Conservation (phyloP, 139 green algal genomes). For the Micromonas commoda region DNA sequence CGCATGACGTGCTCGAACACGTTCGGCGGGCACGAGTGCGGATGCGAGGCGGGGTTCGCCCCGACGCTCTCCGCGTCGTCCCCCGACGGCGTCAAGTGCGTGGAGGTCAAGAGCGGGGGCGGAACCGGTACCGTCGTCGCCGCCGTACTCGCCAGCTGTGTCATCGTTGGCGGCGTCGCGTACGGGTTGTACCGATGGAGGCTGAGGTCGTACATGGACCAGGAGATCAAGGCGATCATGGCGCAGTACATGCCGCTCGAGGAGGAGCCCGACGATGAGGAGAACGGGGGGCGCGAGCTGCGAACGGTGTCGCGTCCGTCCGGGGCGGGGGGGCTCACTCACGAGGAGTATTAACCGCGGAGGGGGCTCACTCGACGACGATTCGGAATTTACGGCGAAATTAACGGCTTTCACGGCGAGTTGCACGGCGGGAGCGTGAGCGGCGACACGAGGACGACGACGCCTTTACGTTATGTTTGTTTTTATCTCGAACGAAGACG, state of each 20-base stretch:
- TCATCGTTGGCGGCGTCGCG: slow-evolving; percentile 7
- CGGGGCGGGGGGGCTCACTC: too few relatives aligned
- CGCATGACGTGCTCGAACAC: slow-evolving; percentile 38
- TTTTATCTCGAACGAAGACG: too few relatives aligned
- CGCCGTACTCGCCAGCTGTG: not conserved
- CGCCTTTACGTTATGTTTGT: too few relatives aligned
- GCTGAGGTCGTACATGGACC: slow-evolving; percentile 9
- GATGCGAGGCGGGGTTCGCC: slow-evolving; percentile 18
- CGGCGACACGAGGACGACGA: too few relatives aligned
- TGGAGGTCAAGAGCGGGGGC: not conserved
- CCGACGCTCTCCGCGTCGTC: not conserved
- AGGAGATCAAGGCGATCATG: slow-evolving; percentile 14
- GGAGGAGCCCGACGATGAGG: not conserved
- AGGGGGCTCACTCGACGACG: too few relatives aligned
- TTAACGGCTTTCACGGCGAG: too few relatives aligned
- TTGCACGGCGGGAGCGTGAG: too few relatives aligned
- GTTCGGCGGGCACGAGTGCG: slow-evolving; percentile 34
- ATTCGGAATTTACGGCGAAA: too few relatives aligned
- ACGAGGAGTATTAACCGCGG: too few relatives aligned
- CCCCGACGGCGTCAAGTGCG: not conserved
- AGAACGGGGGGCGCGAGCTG: not conserved
- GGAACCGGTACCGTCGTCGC: not conserved
- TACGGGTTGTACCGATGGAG: slow-evolving; percentile 23
- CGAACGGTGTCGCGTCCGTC: not conserved
- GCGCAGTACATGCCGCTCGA: slow-evolving; percentile 28